Evolutionary conservation across 116 monocot species (phyloP).

Genomic region (Phalaenopsis hybrid): DNA sequence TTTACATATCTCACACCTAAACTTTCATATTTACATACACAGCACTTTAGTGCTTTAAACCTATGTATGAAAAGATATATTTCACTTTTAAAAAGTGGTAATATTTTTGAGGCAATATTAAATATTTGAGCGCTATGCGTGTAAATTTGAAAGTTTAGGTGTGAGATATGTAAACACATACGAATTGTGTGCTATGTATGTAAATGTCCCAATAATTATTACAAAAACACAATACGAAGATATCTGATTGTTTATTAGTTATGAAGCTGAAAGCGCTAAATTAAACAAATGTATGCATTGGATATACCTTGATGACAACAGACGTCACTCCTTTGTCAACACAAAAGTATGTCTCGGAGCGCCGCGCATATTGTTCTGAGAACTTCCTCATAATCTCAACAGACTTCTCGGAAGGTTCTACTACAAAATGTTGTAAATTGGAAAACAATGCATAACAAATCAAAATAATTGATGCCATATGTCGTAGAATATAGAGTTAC

Average conservation of each 20-base stretch:
- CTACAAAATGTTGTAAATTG: slow-evolving; percentile 27
- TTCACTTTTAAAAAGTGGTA: no score
- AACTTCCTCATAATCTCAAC: slow-evolving; percentile 96
- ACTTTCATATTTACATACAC: no score
- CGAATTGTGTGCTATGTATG: no score
- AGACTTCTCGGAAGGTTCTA: slow-evolving; percentile 77
- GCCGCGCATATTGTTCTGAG: slow-evolving; percentile 94
- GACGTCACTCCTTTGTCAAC: slow-evolving; percentile 93
- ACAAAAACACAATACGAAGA: not conserved
- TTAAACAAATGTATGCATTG: not conserved
- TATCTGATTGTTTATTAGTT: not conserved
- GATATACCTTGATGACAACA: slow-evolving; percentile 91
- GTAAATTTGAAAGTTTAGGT: no score
- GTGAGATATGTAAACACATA: no score
- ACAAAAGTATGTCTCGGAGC: slow-evolving; percentile 92
- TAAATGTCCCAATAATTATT: not conserved
- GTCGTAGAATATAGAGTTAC: not conserved
- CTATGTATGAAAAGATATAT: no score
- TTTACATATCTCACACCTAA: no score
- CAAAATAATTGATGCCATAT: not conserved
- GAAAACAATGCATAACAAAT: slow-evolving; percentile 2
- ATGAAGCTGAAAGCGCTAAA: not conserved
- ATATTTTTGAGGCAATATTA: no score
- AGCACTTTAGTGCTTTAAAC: no score
- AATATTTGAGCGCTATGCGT: no score